Conservation (phyloP, 352 stramenopile species). For the Saprolegnia parasitica region DNA sequence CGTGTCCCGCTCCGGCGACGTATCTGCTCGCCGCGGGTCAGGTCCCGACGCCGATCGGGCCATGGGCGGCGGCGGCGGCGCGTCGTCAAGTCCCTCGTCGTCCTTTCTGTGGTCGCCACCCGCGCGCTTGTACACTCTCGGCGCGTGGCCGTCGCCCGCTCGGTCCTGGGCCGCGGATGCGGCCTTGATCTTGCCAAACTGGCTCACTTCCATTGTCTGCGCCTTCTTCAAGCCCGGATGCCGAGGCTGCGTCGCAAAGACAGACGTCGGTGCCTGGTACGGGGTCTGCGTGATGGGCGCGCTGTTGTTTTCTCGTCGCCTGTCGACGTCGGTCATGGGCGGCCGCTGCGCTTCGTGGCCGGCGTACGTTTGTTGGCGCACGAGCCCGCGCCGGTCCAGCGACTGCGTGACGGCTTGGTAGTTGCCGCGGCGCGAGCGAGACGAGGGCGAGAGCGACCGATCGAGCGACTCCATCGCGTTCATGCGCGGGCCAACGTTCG, state of each 20-base stretch:
- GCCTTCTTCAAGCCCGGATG: not conserved
- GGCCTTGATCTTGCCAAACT: constrained; percentile 14
- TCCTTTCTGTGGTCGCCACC: not conserved
- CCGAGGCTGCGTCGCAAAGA: constrained; percentile 5
- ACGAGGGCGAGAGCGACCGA: not conserved
- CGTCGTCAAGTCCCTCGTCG: not conserved
- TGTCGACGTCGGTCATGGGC: constrained; percentile 1
- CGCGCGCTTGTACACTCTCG: constrained; percentile 4
- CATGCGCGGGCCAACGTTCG: constrained; percentile 12
- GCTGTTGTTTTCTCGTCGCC: constrained; percentile 13
- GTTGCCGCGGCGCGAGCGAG: not conserved
- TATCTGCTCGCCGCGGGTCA: not conserved
- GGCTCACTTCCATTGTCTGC: constrained; percentile 16
- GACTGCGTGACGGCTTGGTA: not conserved
- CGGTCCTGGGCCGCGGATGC: not conserved
- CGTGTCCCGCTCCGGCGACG: too few species aligned
- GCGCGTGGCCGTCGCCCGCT: not conserved
- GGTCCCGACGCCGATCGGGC: not conserved
- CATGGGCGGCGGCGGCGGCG: not conserved
- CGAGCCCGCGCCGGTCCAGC: not conserved
- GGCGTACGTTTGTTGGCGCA: constrained; percentile 6
- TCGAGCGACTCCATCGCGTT: constrained; percentile 4
- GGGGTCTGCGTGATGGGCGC: constrained; percentile 2
- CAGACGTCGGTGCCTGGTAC: constrained; percentile 5
- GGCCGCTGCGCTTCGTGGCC: not conserved